These are phyloP conservation scores for Umbelopsis isabellina DNA, from an alignment of 192 early-diverging fungal genomes.

Conservation along the genomic window DNA sequence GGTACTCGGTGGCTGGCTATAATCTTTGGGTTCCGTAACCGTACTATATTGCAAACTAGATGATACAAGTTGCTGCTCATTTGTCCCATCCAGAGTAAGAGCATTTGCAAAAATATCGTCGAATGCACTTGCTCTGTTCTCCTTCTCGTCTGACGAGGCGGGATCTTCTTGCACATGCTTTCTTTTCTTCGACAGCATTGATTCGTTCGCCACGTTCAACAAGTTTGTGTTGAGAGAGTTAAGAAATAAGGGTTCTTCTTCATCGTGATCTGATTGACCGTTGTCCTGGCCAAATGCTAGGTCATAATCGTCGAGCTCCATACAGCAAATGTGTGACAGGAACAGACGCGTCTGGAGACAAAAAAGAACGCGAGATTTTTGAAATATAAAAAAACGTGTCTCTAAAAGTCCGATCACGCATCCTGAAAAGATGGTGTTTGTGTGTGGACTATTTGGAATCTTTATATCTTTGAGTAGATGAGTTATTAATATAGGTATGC, in stretches of 20 bases:
- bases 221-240: slow-evolving; percentile 3
- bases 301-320: slow-evolving; percentile 19
- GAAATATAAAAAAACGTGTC: not conserved
- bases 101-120: slow-evolving; percentile 3
- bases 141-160: not conserved
- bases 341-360: not conserved
- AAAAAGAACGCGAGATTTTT: not conserved
- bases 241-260: not conserved
- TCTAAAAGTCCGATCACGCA: too few species aligned
- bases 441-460: too few species aligned
- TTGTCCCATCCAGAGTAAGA: not conserved
- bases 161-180: not conserved
- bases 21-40: slow-evolving; percentile 24
- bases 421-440: too few species aligned
- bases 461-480: too few species aligned
- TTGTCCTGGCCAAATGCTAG: not conserved
- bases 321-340: not conserved
- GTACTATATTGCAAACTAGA: not conserved
- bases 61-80: not conserved
- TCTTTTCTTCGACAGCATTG: not conserved
- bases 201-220: not conserved
- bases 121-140: not conserved
- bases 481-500: too few species aligned
- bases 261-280: not conserved
- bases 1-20: slow-evolving; percentile 43